These are phyloP conservation scores for Solanum chaucha DNA, from an alignment of 257 asterid species.

Conservation along the genomic window DNA sequence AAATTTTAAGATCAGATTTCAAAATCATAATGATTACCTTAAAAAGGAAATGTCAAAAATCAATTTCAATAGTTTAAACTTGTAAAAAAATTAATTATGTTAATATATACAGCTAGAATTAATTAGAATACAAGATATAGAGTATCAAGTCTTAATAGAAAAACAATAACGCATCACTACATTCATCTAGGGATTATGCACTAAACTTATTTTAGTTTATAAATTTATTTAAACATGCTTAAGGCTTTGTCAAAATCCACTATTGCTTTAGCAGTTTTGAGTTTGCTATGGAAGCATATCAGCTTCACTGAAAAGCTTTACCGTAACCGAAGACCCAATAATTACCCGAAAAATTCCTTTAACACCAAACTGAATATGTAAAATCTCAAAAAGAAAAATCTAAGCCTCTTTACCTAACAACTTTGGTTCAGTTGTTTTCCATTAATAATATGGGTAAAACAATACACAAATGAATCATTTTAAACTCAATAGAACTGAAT, in stretches of 20 bases:
- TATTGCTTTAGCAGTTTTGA: too few species aligned
- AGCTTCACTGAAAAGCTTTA: too few species aligned
- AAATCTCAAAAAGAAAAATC: not conserved
- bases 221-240: too few species aligned
- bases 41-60: not conserved
- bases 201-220: too few species aligned
- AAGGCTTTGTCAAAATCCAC: too few species aligned
- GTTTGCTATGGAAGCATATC: too few species aligned
- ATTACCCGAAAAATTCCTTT: too few species aligned
- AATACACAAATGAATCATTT: not conserved
- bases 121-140: not conserved
- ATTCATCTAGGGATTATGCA: too few species aligned
- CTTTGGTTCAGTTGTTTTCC: not conserved
- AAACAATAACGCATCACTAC: too few species aligned
- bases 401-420: not conserved
- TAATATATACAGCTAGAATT: not conserved
- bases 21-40: not conserved
- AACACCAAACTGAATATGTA: too few species aligned
- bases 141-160: not conserved
- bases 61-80: not conserved
- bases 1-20: not conserved
- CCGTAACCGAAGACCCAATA: too few species aligned
- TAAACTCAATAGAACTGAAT: not conserved
- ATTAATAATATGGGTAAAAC: not conserved
- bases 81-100: not conserved